Conservation (phyloP, 441 rosid species). For the Jatropha multifida region DNA sequence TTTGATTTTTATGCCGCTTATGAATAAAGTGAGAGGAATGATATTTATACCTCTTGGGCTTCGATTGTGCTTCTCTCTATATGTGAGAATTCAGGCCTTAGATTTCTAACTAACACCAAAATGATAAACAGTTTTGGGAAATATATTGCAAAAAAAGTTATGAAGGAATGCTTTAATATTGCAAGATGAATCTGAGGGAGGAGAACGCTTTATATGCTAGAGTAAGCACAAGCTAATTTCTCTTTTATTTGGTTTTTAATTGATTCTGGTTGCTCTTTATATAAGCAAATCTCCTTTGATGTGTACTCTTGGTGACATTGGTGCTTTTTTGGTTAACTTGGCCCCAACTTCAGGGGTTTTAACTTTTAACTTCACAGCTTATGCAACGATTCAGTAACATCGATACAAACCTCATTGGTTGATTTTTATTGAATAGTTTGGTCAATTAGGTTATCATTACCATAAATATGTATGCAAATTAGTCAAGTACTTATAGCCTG, state of each 20-base stretch:
- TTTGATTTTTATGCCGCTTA: neutral
- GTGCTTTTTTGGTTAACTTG: no score
- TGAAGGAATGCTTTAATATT: neutral
- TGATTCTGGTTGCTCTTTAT: neutral
- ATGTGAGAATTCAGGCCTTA: constrained; percentile 2
- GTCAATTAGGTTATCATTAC: neutral
- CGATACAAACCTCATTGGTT: no score
- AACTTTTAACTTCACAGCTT: no score
- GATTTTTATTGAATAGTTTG: neutral
- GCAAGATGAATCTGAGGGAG: neutral
- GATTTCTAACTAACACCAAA: neutral
- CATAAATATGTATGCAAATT: neutral
- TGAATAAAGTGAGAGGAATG: neutral
- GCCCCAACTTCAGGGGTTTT: no score
- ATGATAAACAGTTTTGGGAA: neutral
- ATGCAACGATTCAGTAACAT: no score
- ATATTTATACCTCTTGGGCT: neutral
- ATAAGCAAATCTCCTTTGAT: neutral
- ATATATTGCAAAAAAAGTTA: neutral
- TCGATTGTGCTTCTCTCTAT: neutral
- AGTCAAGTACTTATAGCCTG: neutral
- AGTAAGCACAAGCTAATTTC: neutral
- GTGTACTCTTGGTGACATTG: neutral
- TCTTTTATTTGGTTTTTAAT: neutral
- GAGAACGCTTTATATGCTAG: neutral